phyloP scores from a whole-genome alignment of 1,284 basidiomycete species.

The Porphyrellus sp. region DNA sequence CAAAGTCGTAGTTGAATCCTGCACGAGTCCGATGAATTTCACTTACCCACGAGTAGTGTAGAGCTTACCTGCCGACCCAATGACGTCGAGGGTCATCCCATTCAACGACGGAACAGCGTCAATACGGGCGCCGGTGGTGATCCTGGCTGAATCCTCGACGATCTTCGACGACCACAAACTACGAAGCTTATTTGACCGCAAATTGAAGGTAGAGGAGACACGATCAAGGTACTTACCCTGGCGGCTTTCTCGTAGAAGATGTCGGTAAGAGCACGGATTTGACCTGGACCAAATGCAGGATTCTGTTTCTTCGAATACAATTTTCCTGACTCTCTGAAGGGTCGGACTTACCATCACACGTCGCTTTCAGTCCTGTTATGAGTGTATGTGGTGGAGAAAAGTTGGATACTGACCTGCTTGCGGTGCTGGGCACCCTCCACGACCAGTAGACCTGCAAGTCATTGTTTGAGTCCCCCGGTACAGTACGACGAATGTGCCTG shows the following conservation, averaged over 20 bases:
- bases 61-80: neutral
- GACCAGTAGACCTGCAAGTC: neutral
- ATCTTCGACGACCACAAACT: neutral
- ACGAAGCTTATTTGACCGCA: neutral
- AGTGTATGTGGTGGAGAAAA: neutral
- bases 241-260: neutral
- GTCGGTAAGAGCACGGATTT: neutral
- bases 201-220: neutral
- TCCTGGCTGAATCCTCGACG: neutral
- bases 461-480: too few species aligned
- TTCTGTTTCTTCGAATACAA: slow-evolving; percentile 38
- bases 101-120: neutral
- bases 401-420: neutral
- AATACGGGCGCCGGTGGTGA: neutral
- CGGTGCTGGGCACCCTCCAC: neutral
- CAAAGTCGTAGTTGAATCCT: neutral
- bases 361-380: neutral
- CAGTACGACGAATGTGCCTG: neutral
- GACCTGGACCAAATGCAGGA: slow-evolving; percentile 51
- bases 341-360: neutral
- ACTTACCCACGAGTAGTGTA: neutral
- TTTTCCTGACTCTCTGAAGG: neutral
- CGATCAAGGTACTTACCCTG: neutral
- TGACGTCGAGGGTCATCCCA: neutral
- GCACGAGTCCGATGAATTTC: neutral